Conservation (phyloP, 2,329 filamentous ascomycete genomes). For the Diaporthe batatas region DNA sequence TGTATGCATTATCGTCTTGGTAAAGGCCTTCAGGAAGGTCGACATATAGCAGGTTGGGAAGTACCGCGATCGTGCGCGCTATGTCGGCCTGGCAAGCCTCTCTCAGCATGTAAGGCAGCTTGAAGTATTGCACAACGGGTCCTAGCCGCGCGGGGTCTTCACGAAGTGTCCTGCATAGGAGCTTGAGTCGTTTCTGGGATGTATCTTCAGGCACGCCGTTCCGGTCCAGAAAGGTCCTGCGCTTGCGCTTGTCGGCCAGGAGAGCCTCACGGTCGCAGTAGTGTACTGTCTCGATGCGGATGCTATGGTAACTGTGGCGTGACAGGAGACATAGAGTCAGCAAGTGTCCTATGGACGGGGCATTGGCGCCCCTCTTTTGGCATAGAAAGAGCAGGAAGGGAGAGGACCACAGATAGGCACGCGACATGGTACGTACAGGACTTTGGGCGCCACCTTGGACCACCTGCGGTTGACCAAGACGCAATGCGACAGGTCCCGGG, state of each 20-base stretch:
- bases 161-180: constrained; percentile 85
- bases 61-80: constrained; percentile 85
- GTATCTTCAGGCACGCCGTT: constrained; percentile 87
- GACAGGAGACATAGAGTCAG: constrained; percentile 5
- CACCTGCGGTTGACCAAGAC: constrained; percentile 81
- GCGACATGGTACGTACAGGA: constrained; percentile 68
- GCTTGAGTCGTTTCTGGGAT: constrained; percentile 78
- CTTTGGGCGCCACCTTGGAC: constrained; percentile 65
- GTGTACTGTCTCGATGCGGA: constrained; percentile 94
- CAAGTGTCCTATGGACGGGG: constrained; percentile 8
- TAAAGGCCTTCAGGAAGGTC: constrained; percentile 92
- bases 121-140: constrained; percentile 80
- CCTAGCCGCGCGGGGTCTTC: constrained; percentile 79
- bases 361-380: not conserved
- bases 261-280: constrained; percentile 91
- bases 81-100: constrained; percentile 88
- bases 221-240: constrained; percentile 78
- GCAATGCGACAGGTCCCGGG: constrained; percentile 88
- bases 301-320: constrained; percentile 79
- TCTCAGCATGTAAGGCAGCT: constrained; percentile 94
- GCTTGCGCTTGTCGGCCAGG: constrained; percentile 83
- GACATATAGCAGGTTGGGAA: constrained; percentile 88
- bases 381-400: not conserved
- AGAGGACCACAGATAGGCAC: constrained; percentile 9
- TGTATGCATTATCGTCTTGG: constrained; percentile 80